Conservation (phyloP, 139 green algal genomes). For the Nannochloris sp. region DNA sequence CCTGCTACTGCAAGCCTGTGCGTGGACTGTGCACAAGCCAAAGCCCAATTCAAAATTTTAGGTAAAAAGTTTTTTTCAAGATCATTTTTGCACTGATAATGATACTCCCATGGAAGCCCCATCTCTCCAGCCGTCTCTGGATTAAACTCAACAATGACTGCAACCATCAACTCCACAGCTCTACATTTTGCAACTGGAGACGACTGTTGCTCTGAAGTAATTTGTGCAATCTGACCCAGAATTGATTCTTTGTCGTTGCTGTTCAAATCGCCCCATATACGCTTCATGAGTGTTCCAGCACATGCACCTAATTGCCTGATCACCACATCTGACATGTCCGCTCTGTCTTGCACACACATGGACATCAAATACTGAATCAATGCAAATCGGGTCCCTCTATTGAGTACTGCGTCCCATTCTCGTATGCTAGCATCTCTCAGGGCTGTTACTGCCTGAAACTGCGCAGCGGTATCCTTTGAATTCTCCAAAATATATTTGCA, state of each 20-base stretch:
- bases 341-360: neutral
- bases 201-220: neutral
- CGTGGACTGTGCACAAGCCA: conserved; percentile 23
- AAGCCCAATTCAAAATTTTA: conserved; percentile 49
- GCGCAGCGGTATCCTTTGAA: neutral
- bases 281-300: conserved; percentile 4
- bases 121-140: conserved; percentile 53
- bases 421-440: conserved; percentile 12
- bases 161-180: conserved; percentile 35
- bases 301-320: neutral
- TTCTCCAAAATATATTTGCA: conserved; percentile 6
- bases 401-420: neutral
- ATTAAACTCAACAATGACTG: conserved; percentile 69
- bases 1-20: conserved; percentile 14
- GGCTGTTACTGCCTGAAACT: conserved; percentile 15
- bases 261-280: conserved; percentile 4
- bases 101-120: conserved; percentile 68
- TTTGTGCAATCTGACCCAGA: neutral
- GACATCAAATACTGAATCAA: neutral
- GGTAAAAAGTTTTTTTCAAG: conserved; percentile 58
- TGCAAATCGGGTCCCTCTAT: neutral
- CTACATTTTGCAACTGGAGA: neutral
- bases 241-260: neutral
- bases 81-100: conserved; percentile 55
- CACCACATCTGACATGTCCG: neutral